Conservation (phyloP, 2,329 filamentous ascomycete species). For the Aspergillus pseudoviridinutans region DNA sequence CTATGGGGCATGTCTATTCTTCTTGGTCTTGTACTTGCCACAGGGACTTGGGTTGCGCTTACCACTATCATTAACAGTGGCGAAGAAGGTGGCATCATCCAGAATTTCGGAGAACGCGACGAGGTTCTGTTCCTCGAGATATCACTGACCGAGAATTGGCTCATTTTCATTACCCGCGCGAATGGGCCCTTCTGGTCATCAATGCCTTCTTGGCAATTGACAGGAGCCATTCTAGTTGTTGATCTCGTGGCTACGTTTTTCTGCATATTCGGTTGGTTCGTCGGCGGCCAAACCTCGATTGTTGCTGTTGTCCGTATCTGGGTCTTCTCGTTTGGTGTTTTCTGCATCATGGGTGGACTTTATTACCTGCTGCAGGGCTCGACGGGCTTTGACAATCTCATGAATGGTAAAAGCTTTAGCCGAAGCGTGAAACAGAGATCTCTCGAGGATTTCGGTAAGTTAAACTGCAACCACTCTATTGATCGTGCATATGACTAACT, state of each 20-base stretch:
- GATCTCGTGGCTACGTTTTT: constrained; percentile 83
- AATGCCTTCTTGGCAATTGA: constrained; percentile 79
- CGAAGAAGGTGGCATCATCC: constrained; percentile 75
- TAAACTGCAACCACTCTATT: constrained; percentile 6
- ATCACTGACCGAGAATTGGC: constrained; percentile 89
- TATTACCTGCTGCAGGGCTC: constrained; percentile 82
- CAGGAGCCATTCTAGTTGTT: constrained; percentile 72
- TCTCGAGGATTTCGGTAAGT: constrained; percentile 84
- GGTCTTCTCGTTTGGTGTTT: constrained; percentile 87
- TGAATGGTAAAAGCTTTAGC: constrained; percentile 85
- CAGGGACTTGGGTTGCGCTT: constrained; percentile 84
- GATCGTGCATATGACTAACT: constrained; percentile 45
- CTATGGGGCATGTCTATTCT: constrained; percentile 90
- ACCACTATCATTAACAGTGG: constrained; percentile 72
- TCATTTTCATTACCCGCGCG: constrained; percentile 93
- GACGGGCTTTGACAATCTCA: constrained; percentile 80
- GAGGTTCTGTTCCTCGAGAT: constrained; percentile 85
- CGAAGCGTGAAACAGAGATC: constrained; percentile 75
- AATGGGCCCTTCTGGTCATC: constrained; percentile 91
- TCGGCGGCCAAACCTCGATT: constrained; percentile 65
- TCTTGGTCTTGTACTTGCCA: constrained; percentile 73
- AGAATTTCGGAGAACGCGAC: constrained; percentile 81
- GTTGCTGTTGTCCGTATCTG: constrained; percentile 84
- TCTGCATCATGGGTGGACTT: constrained; percentile 73
- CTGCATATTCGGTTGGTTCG: constrained; percentile 81